Conservation (phyloP, 768 basidiomycete genomes). For the Pleurotus citrinopileatus region DNA sequence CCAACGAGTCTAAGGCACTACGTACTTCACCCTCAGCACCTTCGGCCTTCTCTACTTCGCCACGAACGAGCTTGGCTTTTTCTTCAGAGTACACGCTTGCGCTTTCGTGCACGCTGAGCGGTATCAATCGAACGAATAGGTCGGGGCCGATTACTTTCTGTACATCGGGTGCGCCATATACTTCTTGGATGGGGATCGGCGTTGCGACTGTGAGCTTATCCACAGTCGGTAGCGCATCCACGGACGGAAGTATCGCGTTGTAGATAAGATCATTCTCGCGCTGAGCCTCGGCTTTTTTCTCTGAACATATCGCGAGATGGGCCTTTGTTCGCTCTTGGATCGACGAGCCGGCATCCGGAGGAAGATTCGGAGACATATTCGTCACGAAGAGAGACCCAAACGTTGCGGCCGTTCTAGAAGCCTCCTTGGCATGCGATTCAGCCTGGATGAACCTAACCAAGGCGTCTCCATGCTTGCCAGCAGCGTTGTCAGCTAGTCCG, state of each 20-base stretch:
- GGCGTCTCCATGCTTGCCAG: constrained; percentile 83
- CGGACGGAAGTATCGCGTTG: constrained; percentile 81
- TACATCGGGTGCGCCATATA: constrained; percentile 87
- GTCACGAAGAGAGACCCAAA: constrained; percentile 73
- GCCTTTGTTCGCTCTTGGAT: constrained; percentile 83
- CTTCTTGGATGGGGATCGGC: constrained; percentile 90
- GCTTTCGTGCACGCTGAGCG: constrained; percentile 92
- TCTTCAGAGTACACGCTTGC: constrained; percentile 98
- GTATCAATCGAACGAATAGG: constrained; percentile 83
- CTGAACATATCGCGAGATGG: constrained; percentile 73
- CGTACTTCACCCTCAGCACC: constrained; percentile 76
- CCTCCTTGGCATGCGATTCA: constrained; percentile 81
- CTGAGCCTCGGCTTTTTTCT: constrained; percentile 70
- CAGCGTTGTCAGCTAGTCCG: constrained; percentile 69
- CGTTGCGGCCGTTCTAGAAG: constrained; percentile 60
- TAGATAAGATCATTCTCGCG: constrained; percentile 98
- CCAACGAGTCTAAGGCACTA: constrained; percentile 78
- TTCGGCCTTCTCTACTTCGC: constrained; percentile 86
- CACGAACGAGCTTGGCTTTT: constrained; percentile 89
- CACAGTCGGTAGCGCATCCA: constrained; percentile 74
- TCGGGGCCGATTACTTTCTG: constrained; percentile 94
- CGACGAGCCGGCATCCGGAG: constrained; percentile 79
- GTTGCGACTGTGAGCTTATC: constrained; percentile 83
- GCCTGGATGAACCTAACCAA: constrained; percentile 78
- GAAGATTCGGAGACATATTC: constrained; percentile 76